phyloP scores from a whole-genome alignment of 225 moss, liverwort and hornwort species.

The Takakia lepidozioides region DNA sequence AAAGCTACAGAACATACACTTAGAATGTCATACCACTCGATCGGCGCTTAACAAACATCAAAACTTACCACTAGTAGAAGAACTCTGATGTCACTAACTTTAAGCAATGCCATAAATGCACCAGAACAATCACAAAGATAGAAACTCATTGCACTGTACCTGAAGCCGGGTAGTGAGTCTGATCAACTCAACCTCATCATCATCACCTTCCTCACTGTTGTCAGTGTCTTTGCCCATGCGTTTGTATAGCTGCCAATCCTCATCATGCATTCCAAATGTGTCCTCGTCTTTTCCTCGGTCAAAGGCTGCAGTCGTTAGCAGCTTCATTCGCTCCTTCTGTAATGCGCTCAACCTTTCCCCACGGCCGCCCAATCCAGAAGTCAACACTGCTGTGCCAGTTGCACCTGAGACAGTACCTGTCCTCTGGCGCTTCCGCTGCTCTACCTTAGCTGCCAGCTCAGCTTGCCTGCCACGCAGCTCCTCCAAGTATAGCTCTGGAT shows the following conservation, averaged over 20 bases:
- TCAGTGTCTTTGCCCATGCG: slow-evolving; percentile 95
- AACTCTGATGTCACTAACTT: no score
- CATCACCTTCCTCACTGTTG: slow-evolving; percentile 85
- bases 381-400: slow-evolving; percentile 23
- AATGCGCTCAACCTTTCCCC: slow-evolving; percentile 80
- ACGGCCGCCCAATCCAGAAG: slow-evolving; percentile 81
- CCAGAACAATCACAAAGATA: no score
- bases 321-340: slow-evolving; percentile 92
- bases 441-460: slow-evolving; percentile 66
- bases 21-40: slow-evolving; percentile 47
- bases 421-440: slow-evolving; percentile 82
- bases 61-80: background rate
- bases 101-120: no score
- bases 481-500: slow-evolving; percentile 90
- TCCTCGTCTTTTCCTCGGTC: slow-evolving; percentile 98
- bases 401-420: slow-evolving; percentile 60
- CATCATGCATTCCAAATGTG: slow-evolving; percentile 90
- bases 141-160: slow-evolving; percentile 26
- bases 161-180: slow-evolving; percentile 72
- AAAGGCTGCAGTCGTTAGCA: slow-evolving; percentile 89
- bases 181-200: slow-evolving; percentile 77
- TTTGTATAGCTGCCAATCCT: slow-evolving; percentile 97
- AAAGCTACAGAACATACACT: no score
- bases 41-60: slow-evolving; percentile 30
- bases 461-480: slow-evolving; percentile 76